phyloP scores from a whole-genome alignment of 306 rosid genomes.

The Fagus crenata region DNA sequence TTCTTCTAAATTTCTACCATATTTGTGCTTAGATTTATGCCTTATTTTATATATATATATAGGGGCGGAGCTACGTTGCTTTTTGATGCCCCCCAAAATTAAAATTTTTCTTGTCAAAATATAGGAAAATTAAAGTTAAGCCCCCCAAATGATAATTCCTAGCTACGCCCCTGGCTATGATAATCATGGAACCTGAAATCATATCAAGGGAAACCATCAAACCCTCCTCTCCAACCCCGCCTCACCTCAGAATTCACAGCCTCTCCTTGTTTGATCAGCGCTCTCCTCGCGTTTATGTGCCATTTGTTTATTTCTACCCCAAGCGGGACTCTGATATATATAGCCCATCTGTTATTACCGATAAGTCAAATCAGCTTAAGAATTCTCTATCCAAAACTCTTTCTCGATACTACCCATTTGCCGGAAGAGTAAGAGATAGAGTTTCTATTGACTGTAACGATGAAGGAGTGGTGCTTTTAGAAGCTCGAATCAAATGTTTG shows the following conservation, averaged over 20 bases:
- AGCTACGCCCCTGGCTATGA: too few species aligned
- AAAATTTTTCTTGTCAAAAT: too few species aligned
- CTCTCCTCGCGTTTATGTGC: constrained; percentile 23
- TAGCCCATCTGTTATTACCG: too few species aligned
- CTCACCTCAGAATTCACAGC: constrained; percentile 23
- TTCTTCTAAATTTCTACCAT: too few species aligned
- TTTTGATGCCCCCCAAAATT: too few species aligned
- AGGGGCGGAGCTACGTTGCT: too few species aligned
- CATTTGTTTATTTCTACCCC: constrained; percentile 45
- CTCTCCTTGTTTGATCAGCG: constrained; percentile 46
- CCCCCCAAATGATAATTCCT: too few species aligned
- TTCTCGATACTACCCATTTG: constrained; percentile 49
- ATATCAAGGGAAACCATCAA: constrained; percentile 49
- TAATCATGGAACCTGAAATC: constrained; percentile 26
- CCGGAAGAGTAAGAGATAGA: constrained; percentile 40
- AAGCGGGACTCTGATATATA: neutral
- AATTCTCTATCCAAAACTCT: constrained; percentile 43
- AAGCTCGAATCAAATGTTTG: constrained; percentile 20
- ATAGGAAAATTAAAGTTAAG: too few species aligned
- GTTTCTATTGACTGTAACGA: constrained; percentile 50
- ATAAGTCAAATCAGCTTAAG: constrained; percentile 30
- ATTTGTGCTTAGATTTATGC: too few species aligned
- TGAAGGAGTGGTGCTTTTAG: constrained; percentile 45
- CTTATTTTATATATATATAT: too few species aligned
- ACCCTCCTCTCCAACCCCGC: constrained; percentile 51